Conservation (phyloP, 306 rosid species). For the Prunus mira region DNA sequence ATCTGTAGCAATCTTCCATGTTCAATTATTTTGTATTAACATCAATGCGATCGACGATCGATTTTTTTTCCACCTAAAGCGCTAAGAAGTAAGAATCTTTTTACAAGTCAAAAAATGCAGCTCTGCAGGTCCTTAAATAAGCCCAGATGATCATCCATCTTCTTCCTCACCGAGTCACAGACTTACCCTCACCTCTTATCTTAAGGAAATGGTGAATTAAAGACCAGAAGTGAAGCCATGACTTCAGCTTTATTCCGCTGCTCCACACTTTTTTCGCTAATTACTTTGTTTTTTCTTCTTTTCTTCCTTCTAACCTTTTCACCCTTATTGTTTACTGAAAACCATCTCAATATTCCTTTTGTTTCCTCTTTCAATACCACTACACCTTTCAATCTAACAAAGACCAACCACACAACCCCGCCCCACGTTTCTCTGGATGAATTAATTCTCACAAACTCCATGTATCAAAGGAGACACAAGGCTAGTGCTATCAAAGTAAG, state of each 20-base stretch:
- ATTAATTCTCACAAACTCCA: conserved; percentile 1
- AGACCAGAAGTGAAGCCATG: conserved; percentile 12
- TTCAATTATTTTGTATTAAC: neutral
- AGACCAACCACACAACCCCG: conserved; percentile 8
- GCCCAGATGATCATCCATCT: neutral
- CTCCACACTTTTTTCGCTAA: neutral
- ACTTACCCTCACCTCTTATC: neutral
- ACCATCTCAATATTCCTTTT: conserved; percentile 4
- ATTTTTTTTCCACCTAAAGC: neutral
- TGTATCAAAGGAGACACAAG: conserved; percentile 1
- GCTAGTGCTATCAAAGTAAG: conserved; percentile 10
- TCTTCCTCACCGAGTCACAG: neutral
- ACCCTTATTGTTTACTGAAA: neutral
- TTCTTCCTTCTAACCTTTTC: conserved; percentile 1
- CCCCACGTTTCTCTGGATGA: neutral
- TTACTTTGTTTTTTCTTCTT: conserved; percentile 8
- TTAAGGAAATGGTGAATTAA: too few species aligned
- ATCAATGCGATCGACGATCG: neutral
- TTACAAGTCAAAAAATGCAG: neutral
- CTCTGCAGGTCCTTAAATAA: neutral
- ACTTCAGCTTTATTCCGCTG: conserved; percentile 6
- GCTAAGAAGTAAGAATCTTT: neutral
- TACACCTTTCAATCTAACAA: neutral
- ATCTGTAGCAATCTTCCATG: neutral
- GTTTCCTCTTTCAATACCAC: conserved; percentile 8